Evolutionary conservation across 352 stramenopile genomes (phyloP), one percentile per base, ranked within the genome.

Genomic region (Globisporangium abappressorium): DNA sequence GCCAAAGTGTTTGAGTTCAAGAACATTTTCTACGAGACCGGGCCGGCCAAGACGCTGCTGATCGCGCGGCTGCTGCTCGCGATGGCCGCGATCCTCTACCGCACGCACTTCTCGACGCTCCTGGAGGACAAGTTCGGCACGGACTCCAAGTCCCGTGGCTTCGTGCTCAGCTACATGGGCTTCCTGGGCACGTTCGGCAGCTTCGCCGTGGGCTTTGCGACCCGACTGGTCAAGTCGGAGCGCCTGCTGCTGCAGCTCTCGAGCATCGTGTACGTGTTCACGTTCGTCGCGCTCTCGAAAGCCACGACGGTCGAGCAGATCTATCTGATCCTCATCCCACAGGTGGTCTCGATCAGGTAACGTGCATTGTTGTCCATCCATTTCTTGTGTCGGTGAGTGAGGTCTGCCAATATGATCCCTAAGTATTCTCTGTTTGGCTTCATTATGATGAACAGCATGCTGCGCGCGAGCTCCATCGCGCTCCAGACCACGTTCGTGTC

Each of bases 81-180:
- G 8, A 91, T 90, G 76, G 82, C 84, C 9, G 81, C 81, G 41
- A 89, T 94, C 67, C 62, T 94, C 30, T 92, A 92, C 41, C 84
- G 86, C 46, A 91, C 84, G 12, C 86, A 94, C 57, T 94, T 94
- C 38, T 88, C 83, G 9, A 77, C 83, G 54, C 65, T 94, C 49
- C 71, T 94, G 2, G 84, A 94, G 73, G 86, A 92, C 65, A 94
- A 94, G 70, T 93, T 91, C 36, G 75, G 72, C 18, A 81, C 85
- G 67, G 82, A 90, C 65, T 79, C 86, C 22, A 82, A 79, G 43
- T 69, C 76, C 24, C 70, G 86, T 24, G 86, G 86, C 18, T 93
- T 91, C 53, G 57, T 94, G 63, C 73, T 94, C 38, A 93, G 86
- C 66, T 94, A 94, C 76, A 93, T 92, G 81, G 86, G 86, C 3